Evolutionary conservation across 345 rosid genomes (phyloP).

Genomic region (Lumnitzera racemosa): DNA sequence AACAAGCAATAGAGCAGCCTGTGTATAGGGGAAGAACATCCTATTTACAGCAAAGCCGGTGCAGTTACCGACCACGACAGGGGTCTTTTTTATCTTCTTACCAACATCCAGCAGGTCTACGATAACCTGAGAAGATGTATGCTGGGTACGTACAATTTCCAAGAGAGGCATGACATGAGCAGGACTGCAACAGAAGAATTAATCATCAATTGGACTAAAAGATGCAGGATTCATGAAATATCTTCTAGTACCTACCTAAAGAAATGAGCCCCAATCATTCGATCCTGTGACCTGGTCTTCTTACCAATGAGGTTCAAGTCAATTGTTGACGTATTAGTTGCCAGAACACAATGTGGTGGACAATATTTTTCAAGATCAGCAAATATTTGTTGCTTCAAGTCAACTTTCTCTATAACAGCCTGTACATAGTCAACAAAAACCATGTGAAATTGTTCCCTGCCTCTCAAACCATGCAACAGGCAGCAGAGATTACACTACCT

Average conservation of each 20-base stretch:
- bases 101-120: constrained; percentile 89
- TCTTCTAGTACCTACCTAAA: constrained; percentile 48
- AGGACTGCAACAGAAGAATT: constrained; percentile 51
- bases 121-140: constrained; percentile 80
- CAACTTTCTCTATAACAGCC: constrained; percentile 89
- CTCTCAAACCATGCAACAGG: neutral
- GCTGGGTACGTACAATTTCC: constrained; percentile 84
- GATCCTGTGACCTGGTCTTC: constrained; percentile 65
- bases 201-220: constrained; percentile 10
- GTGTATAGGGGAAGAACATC: constrained; percentile 95
- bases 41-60: constrained; percentile 98
- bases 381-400: constrained; percentile 95
- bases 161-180: constrained; percentile 96
- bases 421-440: constrained; percentile 25
- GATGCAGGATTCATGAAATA: neutral
- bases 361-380: constrained; percentile 87
- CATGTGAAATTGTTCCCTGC: neutral
- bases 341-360: constrained; percentile 81
- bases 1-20: constrained; percentile 68
- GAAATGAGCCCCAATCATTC: constrained; percentile 95
- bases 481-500: constrained; percentile 34
- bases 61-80: constrained; percentile 93
- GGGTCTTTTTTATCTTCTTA: constrained; percentile 86
- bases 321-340: constrained; percentile 93
- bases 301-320: constrained; percentile 84